Evolutionary conservation across 1,139 yeast genomes (phyloP).

Genomic region (Suhomyces wounanorum): DNA sequence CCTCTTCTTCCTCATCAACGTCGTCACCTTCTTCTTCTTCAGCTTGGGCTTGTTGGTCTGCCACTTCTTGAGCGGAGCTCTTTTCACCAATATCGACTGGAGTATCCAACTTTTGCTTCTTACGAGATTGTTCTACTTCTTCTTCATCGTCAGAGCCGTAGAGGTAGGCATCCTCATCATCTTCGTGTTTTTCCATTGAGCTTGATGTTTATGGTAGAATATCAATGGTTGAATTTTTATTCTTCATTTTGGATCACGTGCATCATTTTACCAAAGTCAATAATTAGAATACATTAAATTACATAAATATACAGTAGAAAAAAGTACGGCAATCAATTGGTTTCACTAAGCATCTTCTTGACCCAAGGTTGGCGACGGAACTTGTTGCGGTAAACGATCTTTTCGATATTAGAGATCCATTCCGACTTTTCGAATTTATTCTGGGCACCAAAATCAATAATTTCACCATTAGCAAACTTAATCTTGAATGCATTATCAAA

Average conservation of each 20-base stretch:
- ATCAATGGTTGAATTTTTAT: not conserved
- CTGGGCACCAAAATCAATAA: slow-evolving; percentile 70
- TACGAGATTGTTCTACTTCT: slow-evolving; percentile 23
- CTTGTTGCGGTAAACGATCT: slow-evolving; percentile 54
- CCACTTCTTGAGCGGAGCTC: slow-evolving; percentile 16
- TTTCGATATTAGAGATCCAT: slow-evolving; percentile 60
- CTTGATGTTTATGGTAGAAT: not conserved
- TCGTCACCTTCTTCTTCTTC: slow-evolving; percentile 15
- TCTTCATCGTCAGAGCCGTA: slow-evolving; percentile 73
- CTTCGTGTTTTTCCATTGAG: slow-evolving; percentile 30
- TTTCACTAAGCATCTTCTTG: slow-evolving; percentile 39
- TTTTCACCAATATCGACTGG: not conserved
- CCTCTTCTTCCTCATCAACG: slow-evolving; percentile 21
- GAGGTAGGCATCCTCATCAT: slow-evolving; percentile 82
- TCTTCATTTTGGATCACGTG: not conserved
- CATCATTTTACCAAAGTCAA: not conserved
- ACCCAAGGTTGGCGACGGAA: slow-evolving; percentile 75
- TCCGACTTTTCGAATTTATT: slow-evolving; percentile 51
- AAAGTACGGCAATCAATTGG: not conserved
- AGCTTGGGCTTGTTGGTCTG: slow-evolving; percentile 17
- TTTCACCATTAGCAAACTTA: slow-evolving; percentile 66
- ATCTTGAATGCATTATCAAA: slow-evolving; percentile 67
- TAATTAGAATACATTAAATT: slow-evolving; percentile 5
- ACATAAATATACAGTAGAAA: slow-evolving; percentile 9
- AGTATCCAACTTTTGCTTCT: slow-evolving; percentile 19